A percentile compares a stretch with the other conserved stretches of the same genome.
Conservation (phyloP, 1,284 basidiomycete species). For the Trichosporon coremiiforme region DNA sequence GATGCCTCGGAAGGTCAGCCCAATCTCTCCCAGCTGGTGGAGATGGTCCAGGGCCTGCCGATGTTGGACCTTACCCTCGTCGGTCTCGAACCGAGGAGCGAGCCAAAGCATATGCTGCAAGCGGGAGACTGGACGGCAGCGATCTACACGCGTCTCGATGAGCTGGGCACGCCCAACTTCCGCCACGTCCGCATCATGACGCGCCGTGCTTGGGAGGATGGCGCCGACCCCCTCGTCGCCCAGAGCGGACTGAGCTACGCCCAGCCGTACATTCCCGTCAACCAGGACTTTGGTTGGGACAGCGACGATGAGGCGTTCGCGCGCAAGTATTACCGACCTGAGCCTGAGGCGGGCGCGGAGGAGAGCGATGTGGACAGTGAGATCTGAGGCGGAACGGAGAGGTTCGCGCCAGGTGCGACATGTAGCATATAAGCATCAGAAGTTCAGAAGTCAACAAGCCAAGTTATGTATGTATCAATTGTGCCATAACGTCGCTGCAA, state of each 20-base stretch:
- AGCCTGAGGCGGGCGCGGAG: neutral
- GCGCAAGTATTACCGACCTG: neutral
- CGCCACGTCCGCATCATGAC: neutral
- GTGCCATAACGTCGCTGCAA: neutral
- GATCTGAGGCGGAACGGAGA: too few relatives aligned
- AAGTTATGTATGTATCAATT: neutral
- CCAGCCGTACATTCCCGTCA: neutral
- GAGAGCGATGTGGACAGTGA: neutral
- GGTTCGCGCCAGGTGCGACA: too few relatives aligned
- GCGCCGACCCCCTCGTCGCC: neutral
- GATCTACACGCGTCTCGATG: neutral
- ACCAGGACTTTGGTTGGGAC: conserved; percentile 17
- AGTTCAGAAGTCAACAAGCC: neutral
- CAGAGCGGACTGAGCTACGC: neutral
- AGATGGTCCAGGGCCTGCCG: neutral
- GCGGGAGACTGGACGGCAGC: neutral
- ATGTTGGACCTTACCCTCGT: neutral
- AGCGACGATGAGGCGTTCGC: conserved; percentile 4
- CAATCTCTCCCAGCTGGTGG: neutral
- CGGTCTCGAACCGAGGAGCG: neutral
- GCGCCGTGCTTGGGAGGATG: neutral
- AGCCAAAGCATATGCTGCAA: neutral
- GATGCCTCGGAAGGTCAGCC: neutral
- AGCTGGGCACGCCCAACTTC: conserved; percentile 11
- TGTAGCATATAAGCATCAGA: neutral